Evolutionary conservation across 805 yeast genomes (phyloP).

Genomic region (Isabelozyma gotoi): DNA sequence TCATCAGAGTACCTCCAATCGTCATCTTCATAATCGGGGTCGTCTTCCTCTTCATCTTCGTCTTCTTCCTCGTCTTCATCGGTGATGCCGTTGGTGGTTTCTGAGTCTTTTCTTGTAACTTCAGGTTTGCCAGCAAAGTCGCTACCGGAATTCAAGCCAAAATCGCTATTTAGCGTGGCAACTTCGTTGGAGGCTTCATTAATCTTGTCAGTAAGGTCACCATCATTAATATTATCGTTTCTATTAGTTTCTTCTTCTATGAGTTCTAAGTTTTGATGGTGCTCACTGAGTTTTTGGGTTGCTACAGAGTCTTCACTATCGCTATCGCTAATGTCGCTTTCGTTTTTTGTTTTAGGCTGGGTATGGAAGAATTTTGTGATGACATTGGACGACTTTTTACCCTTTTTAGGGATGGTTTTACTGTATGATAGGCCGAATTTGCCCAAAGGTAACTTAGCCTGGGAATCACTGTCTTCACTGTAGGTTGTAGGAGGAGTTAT

Average conservation of each 20-base stretch:
- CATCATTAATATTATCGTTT: constrained; percentile 14
- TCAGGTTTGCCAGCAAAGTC: too few relatives aligned
- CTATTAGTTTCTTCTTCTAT: constrained; percentile 15
- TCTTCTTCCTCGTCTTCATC: constrained; percentile 20
- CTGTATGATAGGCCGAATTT: constrained; percentile 7
- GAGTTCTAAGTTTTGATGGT: constrained; percentile 12
- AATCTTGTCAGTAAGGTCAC: constrained; percentile 3
- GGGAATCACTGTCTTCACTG: not conserved
- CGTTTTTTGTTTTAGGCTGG: not conserved
- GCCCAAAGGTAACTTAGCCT: not conserved
- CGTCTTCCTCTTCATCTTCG: constrained; percentile 15
- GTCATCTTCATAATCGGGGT: constrained; percentile 16
- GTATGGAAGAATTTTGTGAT: constrained; percentile 11
- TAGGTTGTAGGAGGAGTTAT: not conserved
- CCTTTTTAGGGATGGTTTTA: constrained; percentile 10
- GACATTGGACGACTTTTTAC: not conserved
- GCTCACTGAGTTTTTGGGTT: constrained; percentile 6
- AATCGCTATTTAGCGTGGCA: constrained; percentile 28
- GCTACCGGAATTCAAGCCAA: constrained; percentile 15
- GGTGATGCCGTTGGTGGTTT: constrained; percentile 3
- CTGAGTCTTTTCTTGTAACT: too few relatives aligned
- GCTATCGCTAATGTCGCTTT: constrained; percentile 3
- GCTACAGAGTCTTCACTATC: constrained; percentile 10
- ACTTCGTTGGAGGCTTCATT: constrained; percentile 15
- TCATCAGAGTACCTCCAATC: constrained; percentile 21